Conservation (phyloP, 139 green algal genomes). For the Mychonastes homosphaera region DNA sequence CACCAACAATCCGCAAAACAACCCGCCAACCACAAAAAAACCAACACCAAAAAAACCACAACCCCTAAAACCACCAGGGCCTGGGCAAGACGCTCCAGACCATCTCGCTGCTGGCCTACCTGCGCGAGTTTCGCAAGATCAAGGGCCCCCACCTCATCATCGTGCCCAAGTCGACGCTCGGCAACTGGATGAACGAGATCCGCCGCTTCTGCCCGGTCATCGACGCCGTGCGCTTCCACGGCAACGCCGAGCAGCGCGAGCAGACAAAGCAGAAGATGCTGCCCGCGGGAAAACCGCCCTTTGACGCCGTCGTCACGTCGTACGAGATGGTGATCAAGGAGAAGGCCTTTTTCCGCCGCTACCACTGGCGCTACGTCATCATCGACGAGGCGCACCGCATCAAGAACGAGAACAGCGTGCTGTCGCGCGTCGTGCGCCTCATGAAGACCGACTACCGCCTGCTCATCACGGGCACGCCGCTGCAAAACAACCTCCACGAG, state of each 20-base stretch:
- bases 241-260: slow-evolving; percentile 81
- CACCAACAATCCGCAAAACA: neutral
- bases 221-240: slow-evolving; percentile 88
- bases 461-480: slow-evolving; percentile 95
- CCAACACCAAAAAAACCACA: neutral
- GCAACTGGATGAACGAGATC: slow-evolving; percentile 99
- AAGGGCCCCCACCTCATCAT: slow-evolving; percentile 94
- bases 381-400: slow-evolving; percentile 99
- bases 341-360: slow-evolving; percentile 86
- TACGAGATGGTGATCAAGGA: slow-evolving; percentile 99
- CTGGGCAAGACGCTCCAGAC: slow-evolving; percentile 98
- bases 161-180: slow-evolving; percentile 94
- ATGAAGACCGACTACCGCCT: slow-evolving; percentile 90
- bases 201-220: slow-evolving; percentile 84
- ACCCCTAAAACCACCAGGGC: slow-evolving; percentile 57
- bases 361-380: slow-evolving; percentile 98
- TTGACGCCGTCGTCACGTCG: slow-evolving; percentile 77
- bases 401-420: slow-evolving; percentile 97
- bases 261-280: neutral
- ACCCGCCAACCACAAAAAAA: neutral
- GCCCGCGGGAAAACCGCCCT: neutral
- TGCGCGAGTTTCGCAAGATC: slow-evolving; percentile 93
- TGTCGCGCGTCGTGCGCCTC: slow-evolving; percentile 78
- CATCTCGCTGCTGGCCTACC: slow-evolving; percentile 92
- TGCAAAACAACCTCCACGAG: slow-evolving; percentile 97